Evolutionary conservation across 768 basidiomycete genomes (phyloP).

Genomic region (Trichaptum fuscoviolaceum): DNA sequence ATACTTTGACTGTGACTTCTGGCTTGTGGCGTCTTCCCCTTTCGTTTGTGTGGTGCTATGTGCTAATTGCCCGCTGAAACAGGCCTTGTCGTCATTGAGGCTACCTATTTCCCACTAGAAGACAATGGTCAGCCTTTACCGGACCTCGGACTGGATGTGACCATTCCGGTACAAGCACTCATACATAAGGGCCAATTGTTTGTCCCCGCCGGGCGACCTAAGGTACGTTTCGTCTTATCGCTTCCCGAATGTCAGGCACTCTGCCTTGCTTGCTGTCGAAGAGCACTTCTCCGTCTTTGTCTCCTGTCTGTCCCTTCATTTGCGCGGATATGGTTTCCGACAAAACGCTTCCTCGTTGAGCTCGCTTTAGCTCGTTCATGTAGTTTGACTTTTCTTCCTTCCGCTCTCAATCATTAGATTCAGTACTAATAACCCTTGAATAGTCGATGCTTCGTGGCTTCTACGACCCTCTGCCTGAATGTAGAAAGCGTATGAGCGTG

Average conservation of each 20-base stretch:
- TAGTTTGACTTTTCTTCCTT: too few relatives aligned
- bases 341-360: conserved; percentile 10
- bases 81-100: conserved; percentile 78
- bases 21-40: conserved; percentile 6
- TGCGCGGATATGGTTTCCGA: conserved; percentile 5
- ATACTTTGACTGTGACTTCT: conserved; percentile 7
- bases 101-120: conserved; percentile 60
- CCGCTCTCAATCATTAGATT: not conserved
- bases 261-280: not conserved
- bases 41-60: not conserved
- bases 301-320: not conserved
- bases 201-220: conserved; percentile 69
- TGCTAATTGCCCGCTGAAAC: conserved; percentile 14
- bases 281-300: not conserved
- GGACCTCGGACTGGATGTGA: conserved; percentile 67
- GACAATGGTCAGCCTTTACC: conserved; percentile 14
- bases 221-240: conserved; percentile 41
- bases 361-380: too few relatives aligned
- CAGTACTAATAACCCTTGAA: conserved; percentile 5
- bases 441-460: conserved; percentile 82
- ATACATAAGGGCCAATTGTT: conserved; percentile 74
- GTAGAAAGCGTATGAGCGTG: conserved; percentile 62
- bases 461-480: conserved; percentile 76
- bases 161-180: conserved; percentile 74
- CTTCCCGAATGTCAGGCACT: conserved; percentile 3